Percentiles rank a stretch among this genome's conserved stretches.
phyloP scores from a whole-genome alignment of 1,284 basidiomycete genomes.

The Pisolithus thermaeus region DNA sequence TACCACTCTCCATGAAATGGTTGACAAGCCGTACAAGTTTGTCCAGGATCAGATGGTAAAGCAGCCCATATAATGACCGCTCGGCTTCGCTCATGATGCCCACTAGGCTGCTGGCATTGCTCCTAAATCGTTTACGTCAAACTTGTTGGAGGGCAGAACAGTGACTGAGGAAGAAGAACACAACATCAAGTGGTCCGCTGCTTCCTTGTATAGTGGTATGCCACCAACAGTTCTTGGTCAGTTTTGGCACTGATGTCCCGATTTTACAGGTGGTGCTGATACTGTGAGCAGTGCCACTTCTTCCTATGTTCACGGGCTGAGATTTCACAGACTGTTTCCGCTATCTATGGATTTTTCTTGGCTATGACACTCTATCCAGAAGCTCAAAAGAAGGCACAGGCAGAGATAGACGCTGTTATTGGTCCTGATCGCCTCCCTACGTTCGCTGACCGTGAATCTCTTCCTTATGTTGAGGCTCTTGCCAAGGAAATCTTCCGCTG shows the following conservation, averaged over 20 bases:
- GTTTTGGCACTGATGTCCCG: not conserved
- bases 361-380: conserved; percentile 37
- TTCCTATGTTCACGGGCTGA: conserved; percentile 22
- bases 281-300: conserved; percentile 30
- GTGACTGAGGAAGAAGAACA: conserved; percentile 45
- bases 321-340: conserved; percentile 34
- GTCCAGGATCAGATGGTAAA: conserved; percentile 58
- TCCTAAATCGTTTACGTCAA: conserved; percentile 45
- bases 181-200: conserved; percentile 55
- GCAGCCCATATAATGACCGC: not conserved
- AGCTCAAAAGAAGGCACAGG: conserved; percentile 42
- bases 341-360: conserved; percentile 33
- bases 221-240: not conserved
- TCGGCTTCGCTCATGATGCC: conserved; percentile 1
- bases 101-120: conserved; percentile 47
- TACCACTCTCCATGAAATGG: conserved; percentile 44
- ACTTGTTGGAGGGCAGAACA: conserved; percentile 41
- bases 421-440: conserved; percentile 56
- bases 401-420: conserved; percentile 58
- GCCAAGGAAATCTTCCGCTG: conserved; percentile 60
- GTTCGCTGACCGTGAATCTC: conserved; percentile 49
- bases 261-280: conserved; percentile 36
- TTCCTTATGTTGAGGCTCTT: conserved; percentile 59
- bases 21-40: conserved; percentile 49
- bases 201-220: conserved; percentile 53